phyloP scores from a whole-genome alignment of 2,329 filamentous ascomycete genomes.

The Aspergillus sp. region DNA sequence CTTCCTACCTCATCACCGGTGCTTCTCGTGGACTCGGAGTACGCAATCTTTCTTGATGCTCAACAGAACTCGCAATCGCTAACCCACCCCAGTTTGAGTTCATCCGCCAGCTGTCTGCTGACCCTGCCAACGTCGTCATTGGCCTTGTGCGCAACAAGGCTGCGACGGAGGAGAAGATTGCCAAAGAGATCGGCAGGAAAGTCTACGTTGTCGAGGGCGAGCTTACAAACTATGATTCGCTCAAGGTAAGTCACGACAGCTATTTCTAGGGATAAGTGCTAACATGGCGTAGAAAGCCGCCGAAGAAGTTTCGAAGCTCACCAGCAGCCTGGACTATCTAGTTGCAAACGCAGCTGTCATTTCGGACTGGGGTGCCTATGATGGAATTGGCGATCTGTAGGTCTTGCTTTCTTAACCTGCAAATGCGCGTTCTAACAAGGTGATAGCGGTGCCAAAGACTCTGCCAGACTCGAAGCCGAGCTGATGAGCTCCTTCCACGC shows the following conservation, averaged over 20 bases:
- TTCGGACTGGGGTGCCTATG: constrained; percentile 32
- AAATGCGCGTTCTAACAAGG: neutral
- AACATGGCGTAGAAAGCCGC: constrained; percentile 18
- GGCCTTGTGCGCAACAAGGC: constrained; percentile 12
- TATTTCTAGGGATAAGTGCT: neutral
- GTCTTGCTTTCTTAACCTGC: constrained; percentile 21
- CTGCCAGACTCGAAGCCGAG: constrained; percentile 38
- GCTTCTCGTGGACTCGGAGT: constrained; percentile 10
- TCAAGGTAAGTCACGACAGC: neutral
- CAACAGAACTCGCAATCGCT: neutral
- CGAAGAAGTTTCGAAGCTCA: constrained; percentile 18
- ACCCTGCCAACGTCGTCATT: constrained; percentile 8
- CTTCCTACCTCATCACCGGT: constrained; percentile 13
- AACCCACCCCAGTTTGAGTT: constrained; percentile 2
- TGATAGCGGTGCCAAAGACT: neutral
- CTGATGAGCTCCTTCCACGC: constrained; percentile 43
- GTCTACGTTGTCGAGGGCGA: constrained; percentile 9
- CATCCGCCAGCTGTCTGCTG: neutral
- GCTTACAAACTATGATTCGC: neutral
- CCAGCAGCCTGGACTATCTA: constrained; percentile 53
- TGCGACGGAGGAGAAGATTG: neutral
- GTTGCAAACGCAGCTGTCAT: constrained; percentile 56
- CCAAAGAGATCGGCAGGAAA: constrained; percentile 5
- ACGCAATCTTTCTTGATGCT: neutral
- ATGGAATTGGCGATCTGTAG: constrained; percentile 46